A percentile compares a stretch with the other conserved stretches of the same genome.
phyloP scores from a whole-genome alignment of 2,329 filamentous ascomycete species.

The Helicocarpus griseus region DNA sequence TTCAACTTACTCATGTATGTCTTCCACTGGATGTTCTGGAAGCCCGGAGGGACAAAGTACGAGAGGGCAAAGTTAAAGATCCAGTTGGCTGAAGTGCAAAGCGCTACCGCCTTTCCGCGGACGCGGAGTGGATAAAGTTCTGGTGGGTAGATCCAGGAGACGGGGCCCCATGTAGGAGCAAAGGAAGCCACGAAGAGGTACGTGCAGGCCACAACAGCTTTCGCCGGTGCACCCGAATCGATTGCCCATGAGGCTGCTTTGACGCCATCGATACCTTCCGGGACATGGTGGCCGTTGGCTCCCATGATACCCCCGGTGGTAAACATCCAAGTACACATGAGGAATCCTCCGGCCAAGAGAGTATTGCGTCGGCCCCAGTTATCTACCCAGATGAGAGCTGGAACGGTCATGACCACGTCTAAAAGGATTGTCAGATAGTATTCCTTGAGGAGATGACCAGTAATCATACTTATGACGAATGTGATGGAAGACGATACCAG shows the following conservation, averaged over 20 bases:
- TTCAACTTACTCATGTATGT: slow-evolving; percentile 21
- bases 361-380: slow-evolving; percentile 40
- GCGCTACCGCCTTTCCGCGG: slow-evolving; percentile 8
- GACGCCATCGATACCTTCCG: slow-evolving; percentile 27
- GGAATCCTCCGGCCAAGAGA: slow-evolving; percentile 37
- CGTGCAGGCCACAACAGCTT: slow-evolving; percentile 54
- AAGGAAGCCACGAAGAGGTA: slow-evolving; percentile 48
- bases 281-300: slow-evolving; percentile 35
- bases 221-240: slow-evolving; percentile 42
- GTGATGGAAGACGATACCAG: slow-evolving; percentile 48
- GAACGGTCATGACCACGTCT: slow-evolving; percentile 44
- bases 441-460: background rate
- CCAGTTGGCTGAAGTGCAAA: slow-evolving; percentile 10
- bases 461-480: slow-evolving; percentile 38
- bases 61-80: slow-evolving; percentile 9
- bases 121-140: slow-evolving; percentile 18
- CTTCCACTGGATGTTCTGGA: slow-evolving; percentile 9
- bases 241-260: slow-evolving; percentile 36
- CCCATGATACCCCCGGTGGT: slow-evolving; percentile 46
- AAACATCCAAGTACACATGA: slow-evolving; percentile 34
- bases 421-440: background rate
- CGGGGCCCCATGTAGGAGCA: slow-evolving; percentile 53
- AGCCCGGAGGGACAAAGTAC: slow-evolving; percentile 8
- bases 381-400: slow-evolving; percentile 43
- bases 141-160: slow-evolving; percentile 47